Percentiles rank a stretch among this genome's conserved stretches.
These are phyloP conservation scores for Trametes villosa DNA, from an alignment of 768 basidiomycete genomes.

Conservation along the genomic window DNA sequence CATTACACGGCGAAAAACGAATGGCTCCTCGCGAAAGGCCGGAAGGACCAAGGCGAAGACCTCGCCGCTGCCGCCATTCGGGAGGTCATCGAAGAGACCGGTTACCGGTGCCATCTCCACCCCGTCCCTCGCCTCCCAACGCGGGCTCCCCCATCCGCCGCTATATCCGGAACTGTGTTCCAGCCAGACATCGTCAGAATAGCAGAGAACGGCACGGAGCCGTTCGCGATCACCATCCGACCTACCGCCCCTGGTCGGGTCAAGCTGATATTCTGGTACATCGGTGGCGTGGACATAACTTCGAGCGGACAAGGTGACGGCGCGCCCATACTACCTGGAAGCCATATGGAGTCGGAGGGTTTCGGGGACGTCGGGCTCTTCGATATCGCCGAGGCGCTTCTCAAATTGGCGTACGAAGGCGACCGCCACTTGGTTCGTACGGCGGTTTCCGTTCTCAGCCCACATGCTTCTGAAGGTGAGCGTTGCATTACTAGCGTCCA, in stretches of 20 bases:
- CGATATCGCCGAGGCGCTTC: slow-evolving; percentile 14
- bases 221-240: slow-evolving; percentile 20
- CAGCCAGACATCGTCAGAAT: slow-evolving; percentile 11
- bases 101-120: slow-evolving; percentile 33
- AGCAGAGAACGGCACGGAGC: slow-evolving; percentile 21
- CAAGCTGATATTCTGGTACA: slow-evolving; percentile 25
- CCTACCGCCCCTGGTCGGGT: slow-evolving; percentile 3
- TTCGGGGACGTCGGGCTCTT: slow-evolving; percentile 11
- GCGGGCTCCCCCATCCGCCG: slow-evolving; percentile 7
- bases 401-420: slow-evolving; percentile 5
- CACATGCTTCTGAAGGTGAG: neutral
- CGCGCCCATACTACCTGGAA: neutral
- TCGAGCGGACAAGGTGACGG: neutral
- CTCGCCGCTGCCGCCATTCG: slow-evolving; percentile 33
- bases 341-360: slow-evolving; percentile 16
- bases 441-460: slow-evolving; percentile 1
- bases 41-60: slow-evolving; percentile 34
- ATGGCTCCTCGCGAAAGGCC: slow-evolving; percentile 38
- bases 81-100: slow-evolving; percentile 40
- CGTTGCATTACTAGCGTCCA: neutral
- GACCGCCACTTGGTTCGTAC: slow-evolving; percentile 16
- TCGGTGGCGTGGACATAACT: slow-evolving; percentile 12
- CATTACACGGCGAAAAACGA: slow-evolving; percentile 28
- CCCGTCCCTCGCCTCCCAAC: slow-evolving; percentile 23
- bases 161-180: neutral